Evolutionary conservation across 2,329 filamentous ascomycete species (phyloP), one percentile per base, ranked within the genome.

Genomic region (Ophiostoma himal-ulmi): DNA sequence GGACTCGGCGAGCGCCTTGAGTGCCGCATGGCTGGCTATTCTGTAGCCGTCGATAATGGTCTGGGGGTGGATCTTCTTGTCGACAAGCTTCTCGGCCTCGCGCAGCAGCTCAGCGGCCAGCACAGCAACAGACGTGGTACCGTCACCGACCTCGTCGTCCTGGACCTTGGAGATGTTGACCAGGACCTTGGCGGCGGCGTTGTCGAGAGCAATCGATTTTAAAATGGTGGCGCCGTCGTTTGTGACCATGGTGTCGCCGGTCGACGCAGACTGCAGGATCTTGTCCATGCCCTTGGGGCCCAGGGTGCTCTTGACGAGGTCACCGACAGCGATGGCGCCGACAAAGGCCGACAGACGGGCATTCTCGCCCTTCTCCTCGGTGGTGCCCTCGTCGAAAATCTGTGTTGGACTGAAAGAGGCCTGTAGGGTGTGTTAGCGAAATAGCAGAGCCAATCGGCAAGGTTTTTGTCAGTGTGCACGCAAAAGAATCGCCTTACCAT

Each of bases 81-180:
- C 92, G 75, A 99, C 93, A 68, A 99, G 87, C 83, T 96, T 94
- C 84, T 99, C 95, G 67, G 95, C 95, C 82, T 99, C 95, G 74
- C 95, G 90, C 74, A 99, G 86, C 72, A 99, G 87, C 83, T 99
- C 95, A 72, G 95, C 95, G 54, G 95, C 94, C 73, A 99, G 85
- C 20, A 99, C 95, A 62, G 95, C 91, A 70, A 99, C 95, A n/a
- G 94, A 98, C 30, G 95, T 99, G 65, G 95, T 99, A 71, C 95
- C 95, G 79, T 99, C 95, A 78, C 95, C 95, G 34, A 99, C 94
- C 81, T 99, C 95, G 79, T 99, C 95, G 78, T 99, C 95, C 80
- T 99, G 95, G 6, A 99, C 95, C 83, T 99, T 99, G 74, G 94
- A 98, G 77, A 99, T 98, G 81, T 99, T 99, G 79, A 99, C 95